These are phyloP conservation scores for Phyllostachys edulis DNA, from an alignment of 176 grass and related monocot genomes.

Conservation along the genomic window DNA sequence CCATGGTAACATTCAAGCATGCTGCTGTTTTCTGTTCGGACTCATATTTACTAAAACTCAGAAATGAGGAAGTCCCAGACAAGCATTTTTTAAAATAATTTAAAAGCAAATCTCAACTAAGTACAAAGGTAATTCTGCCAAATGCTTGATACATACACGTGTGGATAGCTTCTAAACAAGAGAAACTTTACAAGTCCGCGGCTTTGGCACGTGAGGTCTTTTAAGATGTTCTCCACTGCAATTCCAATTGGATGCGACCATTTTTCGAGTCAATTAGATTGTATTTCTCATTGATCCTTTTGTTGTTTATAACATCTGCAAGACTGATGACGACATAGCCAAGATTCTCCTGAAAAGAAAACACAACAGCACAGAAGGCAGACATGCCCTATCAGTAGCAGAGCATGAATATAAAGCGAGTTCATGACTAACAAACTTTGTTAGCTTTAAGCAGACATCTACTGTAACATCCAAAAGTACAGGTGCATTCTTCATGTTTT, in stretches of 20 bases:
- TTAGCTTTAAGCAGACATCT: not conserved
- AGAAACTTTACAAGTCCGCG: slow-evolving; percentile 13
- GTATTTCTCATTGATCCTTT: slow-evolving; percentile 72
- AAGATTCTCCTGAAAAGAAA: slow-evolving; percentile 56
- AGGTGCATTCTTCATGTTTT: not conserved
- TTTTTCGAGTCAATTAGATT: slow-evolving; percentile 80
- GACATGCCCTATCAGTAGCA: not conserved
- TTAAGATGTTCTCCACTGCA: slow-evolving; percentile 65
- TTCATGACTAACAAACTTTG: not conserved
- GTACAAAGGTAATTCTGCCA: not conserved
- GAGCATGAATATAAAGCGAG: not conserved
- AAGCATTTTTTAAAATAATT: not conserved
- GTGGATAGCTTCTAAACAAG: not conserved
- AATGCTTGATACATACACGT: slow-evolving; percentile 27
- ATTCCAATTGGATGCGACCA: slow-evolving; percentile 70
- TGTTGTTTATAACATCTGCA: slow-evolving; percentile 67
- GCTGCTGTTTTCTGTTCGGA: not conserved
- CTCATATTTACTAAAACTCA: not conserved
- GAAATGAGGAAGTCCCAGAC: not conserved
- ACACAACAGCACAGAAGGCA: slow-evolving; percentile 25
- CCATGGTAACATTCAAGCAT: not conserved
- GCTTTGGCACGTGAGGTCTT: not conserved
- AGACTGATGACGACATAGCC: slow-evolving; percentile 62
- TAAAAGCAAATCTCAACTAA: not conserved
- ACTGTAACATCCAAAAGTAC: not conserved